phyloP scores from a whole-genome alignment of 257 asterid species.

The Paulownia fortunei region DNA sequence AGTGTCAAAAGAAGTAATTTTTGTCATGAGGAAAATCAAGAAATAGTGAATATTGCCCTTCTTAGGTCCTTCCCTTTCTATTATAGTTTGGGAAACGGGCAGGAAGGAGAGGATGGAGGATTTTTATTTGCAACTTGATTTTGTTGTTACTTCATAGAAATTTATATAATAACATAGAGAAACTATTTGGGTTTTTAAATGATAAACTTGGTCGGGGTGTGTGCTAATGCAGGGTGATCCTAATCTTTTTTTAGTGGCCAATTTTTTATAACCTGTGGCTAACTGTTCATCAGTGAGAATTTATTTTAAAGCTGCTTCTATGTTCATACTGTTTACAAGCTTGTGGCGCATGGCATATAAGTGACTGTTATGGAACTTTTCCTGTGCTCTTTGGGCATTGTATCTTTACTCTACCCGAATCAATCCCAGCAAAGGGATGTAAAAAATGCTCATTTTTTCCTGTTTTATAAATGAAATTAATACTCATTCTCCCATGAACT shows the following conservation, averaged over 20 bases:
- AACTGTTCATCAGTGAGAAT: neutral
- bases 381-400: neutral
- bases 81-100: neutral
- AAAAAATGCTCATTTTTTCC: neutral
- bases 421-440: too few species aligned
- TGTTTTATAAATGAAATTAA: neutral
- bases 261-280: neutral
- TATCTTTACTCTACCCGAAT: neutral
- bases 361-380: neutral
- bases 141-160: neutral
- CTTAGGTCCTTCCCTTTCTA: neutral
- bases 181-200: neutral
- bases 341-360: neutral
- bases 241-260: neutral
- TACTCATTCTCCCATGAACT: neutral
- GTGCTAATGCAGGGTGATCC: neutral
- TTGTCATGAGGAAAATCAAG: conserved; percentile 6
- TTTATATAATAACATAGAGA: neutral
- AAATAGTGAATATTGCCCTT: neutral
- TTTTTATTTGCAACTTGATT: neutral
- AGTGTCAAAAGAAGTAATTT: neutral
- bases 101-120: neutral
- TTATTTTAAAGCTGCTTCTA: neutral
- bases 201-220: neutral
- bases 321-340: neutral